phyloP scores from a whole-genome alignment of 1,139 yeast species.

The Scheffersomyces parashehatae region DNA sequence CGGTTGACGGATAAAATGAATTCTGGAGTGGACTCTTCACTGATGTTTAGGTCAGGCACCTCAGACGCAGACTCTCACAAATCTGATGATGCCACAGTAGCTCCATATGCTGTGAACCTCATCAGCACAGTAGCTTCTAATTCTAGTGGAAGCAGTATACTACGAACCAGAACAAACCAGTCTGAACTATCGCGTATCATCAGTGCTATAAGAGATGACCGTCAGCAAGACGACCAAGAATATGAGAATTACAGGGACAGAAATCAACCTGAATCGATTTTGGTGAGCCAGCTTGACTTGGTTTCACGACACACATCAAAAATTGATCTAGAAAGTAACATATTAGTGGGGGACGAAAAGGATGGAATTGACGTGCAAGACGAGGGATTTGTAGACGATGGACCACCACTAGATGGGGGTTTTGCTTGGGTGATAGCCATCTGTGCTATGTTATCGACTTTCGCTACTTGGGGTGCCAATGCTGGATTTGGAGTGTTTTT shows the following conservation, averaged over 20 bases:
- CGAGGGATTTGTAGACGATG: constrained; percentile 15
- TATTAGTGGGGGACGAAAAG: constrained; percentile 2
- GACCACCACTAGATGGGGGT: constrained; percentile 65
- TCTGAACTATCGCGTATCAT: constrained; percentile 31
- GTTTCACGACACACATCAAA: constrained; percentile 10
- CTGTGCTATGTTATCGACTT: constrained; percentile 47
- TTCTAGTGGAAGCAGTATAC: neutral
- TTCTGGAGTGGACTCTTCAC: too few relatives aligned
- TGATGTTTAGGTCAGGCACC: neutral
- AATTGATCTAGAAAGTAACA: neutral
- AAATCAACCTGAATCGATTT: constrained; percentile 22
- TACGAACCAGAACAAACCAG: constrained; percentile 6
- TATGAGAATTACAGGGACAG: constrained; percentile 16
- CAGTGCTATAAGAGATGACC: constrained; percentile 36
- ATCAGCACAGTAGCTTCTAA: neutral
- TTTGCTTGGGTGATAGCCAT: constrained; percentile 69
- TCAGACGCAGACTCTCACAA: neutral
- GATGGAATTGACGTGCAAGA: constrained; percentile 10
- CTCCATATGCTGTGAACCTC: neutral
- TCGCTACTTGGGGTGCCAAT: constrained; percentile 76
- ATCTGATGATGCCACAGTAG: neutral
- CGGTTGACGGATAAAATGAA: too few relatives aligned
- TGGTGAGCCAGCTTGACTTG: constrained; percentile 23
- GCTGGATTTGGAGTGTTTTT: constrained; percentile 71
- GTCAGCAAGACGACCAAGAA: constrained; percentile 19